Base-by-base conservation (phyloP, 192 early-diverging fungal species). In the Coemansia sp. region DNA sequence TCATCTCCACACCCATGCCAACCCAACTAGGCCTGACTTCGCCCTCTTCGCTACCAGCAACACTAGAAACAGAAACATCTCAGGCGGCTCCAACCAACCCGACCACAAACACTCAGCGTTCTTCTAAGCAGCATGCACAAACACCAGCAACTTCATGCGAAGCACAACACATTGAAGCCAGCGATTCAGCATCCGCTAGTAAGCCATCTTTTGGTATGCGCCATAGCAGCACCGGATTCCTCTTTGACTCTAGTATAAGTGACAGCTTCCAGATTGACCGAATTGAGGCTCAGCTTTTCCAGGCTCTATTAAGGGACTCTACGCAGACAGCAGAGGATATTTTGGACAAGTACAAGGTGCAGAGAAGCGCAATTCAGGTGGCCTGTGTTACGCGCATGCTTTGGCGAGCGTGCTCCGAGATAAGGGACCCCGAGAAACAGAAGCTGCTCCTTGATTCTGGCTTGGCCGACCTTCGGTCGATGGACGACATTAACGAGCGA, bases 401-500 rank as follows among this genome's bases (percentile, higher is more conserved):
- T 16, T 83, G 81, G 81, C 58, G 76, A 3, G 81, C 81, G 24
- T 83, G 81, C 62, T 72, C 76, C 8, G 80, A 83, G 66, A 55
- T 82, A n/a, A 77, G 68, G 55, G 72, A 68, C 23, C 23, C 51
- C 6, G 71, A 66, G 9, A 73, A 72, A 60, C 80, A 77, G 46
- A 77, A 86, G 34, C 65, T 87, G 39, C 73, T 98, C 7, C 78
- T 95, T 49, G 84, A 76, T 30, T 87, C 90, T 0, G 83, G 85
- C 5, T 56, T 88, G 4, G 88, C 97, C 6, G 90, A 97, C 72
- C 87, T 88, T 60, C 92, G 88, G 45, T 94, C 88, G 68, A 78
- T 88, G 6, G 96, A 99, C 75, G 96, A 98, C 66, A 95, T 99
- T 76, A 98, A 90, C 65, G 91, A 93, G 66, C 89, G 93, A 48